These are phyloP conservation scores for Mycena sanguinolenta DNA, from an alignment of 768 basidiomycete genomes.

Conservation along the genomic window DNA sequence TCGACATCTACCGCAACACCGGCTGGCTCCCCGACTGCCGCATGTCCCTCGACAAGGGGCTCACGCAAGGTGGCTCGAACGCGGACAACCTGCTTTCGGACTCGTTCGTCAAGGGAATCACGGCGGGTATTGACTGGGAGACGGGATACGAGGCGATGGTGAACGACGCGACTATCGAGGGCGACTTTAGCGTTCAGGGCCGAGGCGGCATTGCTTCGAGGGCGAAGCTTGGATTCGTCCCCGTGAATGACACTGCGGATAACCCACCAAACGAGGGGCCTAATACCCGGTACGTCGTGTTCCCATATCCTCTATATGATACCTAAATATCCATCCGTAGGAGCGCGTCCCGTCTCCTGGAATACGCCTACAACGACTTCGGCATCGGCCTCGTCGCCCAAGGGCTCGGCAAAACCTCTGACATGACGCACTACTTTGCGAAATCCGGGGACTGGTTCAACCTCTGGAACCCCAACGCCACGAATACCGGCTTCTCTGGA, in stretches of 20 bases:
- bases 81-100: slow-evolving; percentile 44
- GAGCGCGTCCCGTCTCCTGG: slow-evolving; percentile 34
- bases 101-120: slow-evolving; percentile 43
- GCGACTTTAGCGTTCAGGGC: slow-evolving; percentile 33
- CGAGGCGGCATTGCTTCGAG: slow-evolving; percentile 30
- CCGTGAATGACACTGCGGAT: slow-evolving; percentile 26
- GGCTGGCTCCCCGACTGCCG: slow-evolving; percentile 46
- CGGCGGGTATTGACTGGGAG: slow-evolving; percentile 42
- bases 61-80: slow-evolving; percentile 46
- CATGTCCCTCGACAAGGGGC: slow-evolving; percentile 44
- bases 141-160: slow-evolving; percentile 42
- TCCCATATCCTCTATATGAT: background rate
- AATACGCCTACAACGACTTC: slow-evolving; percentile 38
- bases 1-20: slow-evolving; percentile 42
- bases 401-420: slow-evolving; percentile 27
- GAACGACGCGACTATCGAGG: slow-evolving; percentile 34
- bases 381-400: slow-evolving; percentile 34
- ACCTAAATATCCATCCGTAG: no score
- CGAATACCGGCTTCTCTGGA: slow-evolving; percentile 28
- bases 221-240: slow-evolving; percentile 19
- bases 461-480: slow-evolving; percentile 36
- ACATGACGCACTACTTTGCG: slow-evolving; percentile 28
- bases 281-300: slow-evolving; percentile 13
- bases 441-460: slow-evolving; percentile 37
- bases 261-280: slow-evolving; percentile 35